phyloP scores from a whole-genome alignment of 2,329 filamentous ascomycete species.

The Colletotrichum sp. region DNA sequence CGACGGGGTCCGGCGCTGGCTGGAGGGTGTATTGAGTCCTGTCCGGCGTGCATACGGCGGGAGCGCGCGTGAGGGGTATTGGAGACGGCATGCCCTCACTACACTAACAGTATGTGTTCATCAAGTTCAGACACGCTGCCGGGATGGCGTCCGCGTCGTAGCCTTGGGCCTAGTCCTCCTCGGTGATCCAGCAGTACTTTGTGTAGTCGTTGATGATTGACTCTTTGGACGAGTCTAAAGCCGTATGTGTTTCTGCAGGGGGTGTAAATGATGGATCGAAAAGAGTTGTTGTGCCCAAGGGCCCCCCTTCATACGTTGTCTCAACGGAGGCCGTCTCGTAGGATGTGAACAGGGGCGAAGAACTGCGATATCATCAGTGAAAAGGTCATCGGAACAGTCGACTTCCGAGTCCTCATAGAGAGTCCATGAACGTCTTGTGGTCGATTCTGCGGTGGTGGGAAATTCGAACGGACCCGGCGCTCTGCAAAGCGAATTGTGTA shows the following conservation, averaged over 20 bases:
- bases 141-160: background rate
- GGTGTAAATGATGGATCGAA: background rate
- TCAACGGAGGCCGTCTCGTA: background rate
- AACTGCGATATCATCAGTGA: background rate
- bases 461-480: background rate
- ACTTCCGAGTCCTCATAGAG: background rate
- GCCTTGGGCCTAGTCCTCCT: background rate
- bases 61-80: background rate
- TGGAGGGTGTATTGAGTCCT: background rate
- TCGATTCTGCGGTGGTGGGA: background rate
- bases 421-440: background rate
- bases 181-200: constrained; percentile 7
- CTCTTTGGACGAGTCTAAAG: background rate
- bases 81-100: background rate
- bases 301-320: background rate
- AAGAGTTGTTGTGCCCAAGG: background rate
- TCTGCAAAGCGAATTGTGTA: background rate
- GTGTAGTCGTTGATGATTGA: background rate
- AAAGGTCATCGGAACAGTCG: background rate
- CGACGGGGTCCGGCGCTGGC: background rate
- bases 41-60: background rate
- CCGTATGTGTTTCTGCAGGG: no score
- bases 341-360: background rate
- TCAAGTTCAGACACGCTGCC: background rate
- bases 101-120: background rate